phyloP scores from a whole-genome alignment of 225 moss, liverwort and hornwort species.

The Neckera pumila region DNA sequence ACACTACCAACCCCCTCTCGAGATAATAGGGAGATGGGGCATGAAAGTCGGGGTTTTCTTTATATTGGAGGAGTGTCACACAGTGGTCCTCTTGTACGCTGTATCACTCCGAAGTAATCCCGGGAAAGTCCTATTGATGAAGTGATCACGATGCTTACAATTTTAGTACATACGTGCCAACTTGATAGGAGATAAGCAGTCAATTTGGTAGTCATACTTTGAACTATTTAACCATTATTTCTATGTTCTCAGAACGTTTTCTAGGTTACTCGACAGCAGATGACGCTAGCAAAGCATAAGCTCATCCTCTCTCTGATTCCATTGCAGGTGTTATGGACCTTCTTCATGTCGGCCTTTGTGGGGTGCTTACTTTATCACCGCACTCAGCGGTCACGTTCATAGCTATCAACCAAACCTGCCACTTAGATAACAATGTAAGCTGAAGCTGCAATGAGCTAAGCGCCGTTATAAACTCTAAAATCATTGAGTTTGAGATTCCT shows the following conservation, averaged over 20 bases:
- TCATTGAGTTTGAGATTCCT: neutral
- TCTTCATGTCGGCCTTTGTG: constrained; percentile 76
- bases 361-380: constrained; percentile 75
- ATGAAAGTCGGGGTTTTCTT: neutral
- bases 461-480: neutral
- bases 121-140: neutral
- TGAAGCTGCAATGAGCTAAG: neutral
- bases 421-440: neutral
- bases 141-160: neutral
- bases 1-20: neutral
- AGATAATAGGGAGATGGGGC: neutral
- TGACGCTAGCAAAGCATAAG: neutral
- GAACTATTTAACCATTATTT: neutral
- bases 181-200: neutral
- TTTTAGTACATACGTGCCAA: neutral
- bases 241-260: neutral
- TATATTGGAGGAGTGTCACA: neutral
- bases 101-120: neutral
- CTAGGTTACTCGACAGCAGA: neutral
- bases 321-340: constrained; percentile 78
- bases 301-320: constrained; percentile 1
- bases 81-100: neutral
- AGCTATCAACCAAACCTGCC: neutral
- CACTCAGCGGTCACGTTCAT: constrained; percentile 51
- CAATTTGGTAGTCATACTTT: neutral